Percentiles rank a stretch among this genome's conserved stretches.
These are phyloP conservation scores for Xylaria cubensis DNA, from an alignment of 495 filamentous ascomycete genomes.

Conservation along the genomic window DNA sequence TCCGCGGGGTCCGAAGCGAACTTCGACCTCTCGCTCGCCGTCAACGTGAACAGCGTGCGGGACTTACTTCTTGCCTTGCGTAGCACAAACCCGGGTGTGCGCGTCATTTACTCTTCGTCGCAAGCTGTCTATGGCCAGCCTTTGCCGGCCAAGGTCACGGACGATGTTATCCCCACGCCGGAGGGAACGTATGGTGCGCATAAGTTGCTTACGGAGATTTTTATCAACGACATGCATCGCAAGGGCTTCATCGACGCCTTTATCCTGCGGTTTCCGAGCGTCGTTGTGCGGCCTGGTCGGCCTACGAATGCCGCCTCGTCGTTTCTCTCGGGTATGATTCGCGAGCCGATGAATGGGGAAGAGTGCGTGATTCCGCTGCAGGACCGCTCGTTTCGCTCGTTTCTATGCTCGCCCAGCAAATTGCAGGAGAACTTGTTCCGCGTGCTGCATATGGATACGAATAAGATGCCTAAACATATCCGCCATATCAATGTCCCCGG, in stretches of 20 bases:
- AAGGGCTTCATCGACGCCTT: constrained; percentile 72
- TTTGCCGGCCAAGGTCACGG: constrained; percentile 42
- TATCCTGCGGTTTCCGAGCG: constrained; percentile 73
- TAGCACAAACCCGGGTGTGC: constrained; percentile 62
- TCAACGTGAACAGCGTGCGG: constrained; percentile 77
- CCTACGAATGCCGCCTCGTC: constrained; percentile 78
- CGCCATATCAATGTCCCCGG: constrained; percentile 77
- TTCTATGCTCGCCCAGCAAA: constrained; percentile 71
- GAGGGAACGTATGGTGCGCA: constrained; percentile 77
- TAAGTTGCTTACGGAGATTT: constrained; percentile 76
- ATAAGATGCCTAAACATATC: constrained; percentile 60
- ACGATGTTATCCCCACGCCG: constrained; percentile 66
- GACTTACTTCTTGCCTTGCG: constrained; percentile 68
- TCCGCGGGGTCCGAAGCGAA: constrained; percentile 76
- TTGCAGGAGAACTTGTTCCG: constrained; percentile 74
- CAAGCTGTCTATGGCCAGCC: constrained; percentile 52
- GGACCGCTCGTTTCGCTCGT: constrained; percentile 66
- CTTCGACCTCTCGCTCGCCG: constrained; percentile 72
- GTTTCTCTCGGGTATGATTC: constrained; percentile 73
- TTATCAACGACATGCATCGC: constrained; percentile 79
- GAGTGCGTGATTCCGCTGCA: constrained; percentile 68
- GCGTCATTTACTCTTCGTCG: constrained; percentile 66
- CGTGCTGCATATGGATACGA: constrained; percentile 62
- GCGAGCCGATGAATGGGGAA: constrained; percentile 61
- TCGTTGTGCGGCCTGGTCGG: constrained; percentile 74